These are phyloP conservation scores for Candida boidinii DNA, from an alignment of 805 yeast species.

Conservation along the genomic window DNA sequence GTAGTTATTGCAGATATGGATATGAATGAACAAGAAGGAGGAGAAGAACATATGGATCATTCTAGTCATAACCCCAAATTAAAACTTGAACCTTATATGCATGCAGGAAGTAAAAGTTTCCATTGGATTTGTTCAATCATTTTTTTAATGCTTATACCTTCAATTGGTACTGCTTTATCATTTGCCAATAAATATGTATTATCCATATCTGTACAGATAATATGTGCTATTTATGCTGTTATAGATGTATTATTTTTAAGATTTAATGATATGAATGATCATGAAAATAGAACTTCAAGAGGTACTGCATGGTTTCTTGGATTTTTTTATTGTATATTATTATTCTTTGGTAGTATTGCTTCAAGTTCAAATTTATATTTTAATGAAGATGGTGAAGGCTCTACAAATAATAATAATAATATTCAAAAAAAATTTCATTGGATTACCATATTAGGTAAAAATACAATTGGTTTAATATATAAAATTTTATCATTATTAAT, in stretches of 20 bases:
- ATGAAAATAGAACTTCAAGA: conserved; percentile 58
- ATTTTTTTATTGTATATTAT: conserved; percentile 34
- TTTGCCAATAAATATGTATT: conserved; percentile 42
- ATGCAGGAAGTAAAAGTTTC: conserved; percentile 35
- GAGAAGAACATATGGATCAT: no score
- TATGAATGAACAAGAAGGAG: no score
- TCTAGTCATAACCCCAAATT: no score
- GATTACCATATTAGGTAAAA: conserved; percentile 29
- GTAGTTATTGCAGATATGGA: no score
- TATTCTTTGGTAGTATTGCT: conserved; percentile 46
- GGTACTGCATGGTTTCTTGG: conserved; percentile 62
- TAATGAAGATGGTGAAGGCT: neutral
- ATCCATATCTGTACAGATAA: conserved; percentile 36
- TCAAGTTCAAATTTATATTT: conserved; percentile 44
- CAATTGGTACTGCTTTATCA: conserved; percentile 44
- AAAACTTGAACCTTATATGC: no score
- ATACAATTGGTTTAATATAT: conserved; percentile 27
- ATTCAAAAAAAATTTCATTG: conserved; percentile 26
- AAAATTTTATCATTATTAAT: conserved; percentile 37
- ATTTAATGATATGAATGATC: conserved; percentile 57
- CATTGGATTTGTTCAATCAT: conserved; percentile 55
- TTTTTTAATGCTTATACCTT: conserved; percentile 44
- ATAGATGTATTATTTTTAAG: conserved; percentile 49
- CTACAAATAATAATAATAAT: conserved; percentile 12
- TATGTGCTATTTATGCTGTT: conserved; percentile 40